phyloP scores from a whole-genome alignment of 441 rosid genomes.

The Euphorbia corollata region DNA sequence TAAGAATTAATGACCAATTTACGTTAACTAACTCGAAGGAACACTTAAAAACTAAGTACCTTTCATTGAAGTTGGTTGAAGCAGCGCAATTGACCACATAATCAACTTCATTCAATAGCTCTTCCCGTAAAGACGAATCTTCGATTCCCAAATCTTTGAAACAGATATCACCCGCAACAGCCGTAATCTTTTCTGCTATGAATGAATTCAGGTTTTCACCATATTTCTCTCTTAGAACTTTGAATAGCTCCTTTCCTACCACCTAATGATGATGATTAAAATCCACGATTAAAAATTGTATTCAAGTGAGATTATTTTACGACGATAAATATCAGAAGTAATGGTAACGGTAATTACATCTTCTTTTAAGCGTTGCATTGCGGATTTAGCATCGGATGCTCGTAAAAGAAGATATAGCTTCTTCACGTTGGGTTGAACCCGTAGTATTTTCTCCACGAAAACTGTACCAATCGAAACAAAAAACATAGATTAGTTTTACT shows the following conservation, averaged over 20 bases:
- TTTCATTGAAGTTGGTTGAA: conserved; percentile 72
- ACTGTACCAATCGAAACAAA: conserved; percentile 28
- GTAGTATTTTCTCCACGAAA: conserved; percentile 49
- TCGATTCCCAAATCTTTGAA: conserved; percentile 1
- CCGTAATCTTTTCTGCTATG: conserved; percentile 42
- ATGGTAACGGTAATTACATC: conserved; percentile 33
- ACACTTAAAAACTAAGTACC: conserved; percentile 27
- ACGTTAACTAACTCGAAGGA: too few species aligned
- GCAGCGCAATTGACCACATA: conserved; percentile 64
- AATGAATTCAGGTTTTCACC: conserved; percentile 42
- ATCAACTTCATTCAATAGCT: conserved; percentile 48
- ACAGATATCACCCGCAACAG: conserved; percentile 50
- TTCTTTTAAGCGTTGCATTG: conserved; percentile 31
- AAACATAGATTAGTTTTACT: too few species aligned
- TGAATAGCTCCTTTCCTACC: conserved; percentile 53
- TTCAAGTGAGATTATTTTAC: too few species aligned
- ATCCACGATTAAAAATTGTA: too few species aligned
- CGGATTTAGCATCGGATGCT: conserved; percentile 40
- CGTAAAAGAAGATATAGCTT: conserved; percentile 50
- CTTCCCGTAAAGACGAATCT: conserved; percentile 36
- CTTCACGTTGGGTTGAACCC: conserved; percentile 59
- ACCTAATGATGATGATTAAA: too few species aligned
- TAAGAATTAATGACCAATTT: too few species aligned
- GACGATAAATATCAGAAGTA: too few species aligned
- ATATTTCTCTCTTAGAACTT: conserved; percentile 39